A percentile compares a stretch with the other conserved stretches of the same genome.
Evolutionary conservation across 176 grass and related monocot genomes (phyloP).

Genomic region (Raddia guianensis): DNA sequence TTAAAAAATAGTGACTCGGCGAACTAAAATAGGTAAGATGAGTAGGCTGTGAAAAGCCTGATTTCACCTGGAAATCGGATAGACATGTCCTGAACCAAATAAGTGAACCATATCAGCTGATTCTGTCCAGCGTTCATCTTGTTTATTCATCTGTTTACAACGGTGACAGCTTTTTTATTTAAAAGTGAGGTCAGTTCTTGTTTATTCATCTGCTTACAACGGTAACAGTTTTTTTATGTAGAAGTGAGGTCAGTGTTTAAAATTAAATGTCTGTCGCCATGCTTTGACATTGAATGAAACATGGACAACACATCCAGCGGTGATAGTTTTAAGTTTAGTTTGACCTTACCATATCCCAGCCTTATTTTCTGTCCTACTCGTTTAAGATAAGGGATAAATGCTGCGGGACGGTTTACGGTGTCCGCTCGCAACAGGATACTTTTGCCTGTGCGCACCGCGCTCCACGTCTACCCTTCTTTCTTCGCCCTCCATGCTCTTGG

Average conservation of each 20-base stretch:
- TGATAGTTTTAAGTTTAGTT: background rate
- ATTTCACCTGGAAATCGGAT: background rate
- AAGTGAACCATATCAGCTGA: background rate
- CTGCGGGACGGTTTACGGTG: too few species aligned
- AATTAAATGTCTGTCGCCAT: background rate
- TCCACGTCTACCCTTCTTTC: too few species aligned
- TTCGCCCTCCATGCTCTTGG: too few species aligned
- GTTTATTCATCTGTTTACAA: background rate
- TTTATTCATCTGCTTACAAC: background rate
- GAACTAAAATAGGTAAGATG: too few species aligned
- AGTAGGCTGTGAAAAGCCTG: too few species aligned
- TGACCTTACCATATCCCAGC: background rate
- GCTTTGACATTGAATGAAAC: background rate
- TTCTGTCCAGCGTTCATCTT: too few species aligned
- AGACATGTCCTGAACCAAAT: background rate
- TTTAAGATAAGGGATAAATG: too few species aligned
- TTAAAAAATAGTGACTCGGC: too few species aligned
- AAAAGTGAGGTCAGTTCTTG: background rate
- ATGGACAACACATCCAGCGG: background rate
- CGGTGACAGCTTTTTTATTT: background rate
- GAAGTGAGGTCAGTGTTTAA: background rate
- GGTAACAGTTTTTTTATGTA: background rate
- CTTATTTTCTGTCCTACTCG: background rate
- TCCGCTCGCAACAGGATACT: too few species aligned
- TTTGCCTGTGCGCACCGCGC: too few species aligned